phyloP scores from a whole-genome alignment of 306 rosid species.

The cucumber (Cucumis sativus) region DNA sequence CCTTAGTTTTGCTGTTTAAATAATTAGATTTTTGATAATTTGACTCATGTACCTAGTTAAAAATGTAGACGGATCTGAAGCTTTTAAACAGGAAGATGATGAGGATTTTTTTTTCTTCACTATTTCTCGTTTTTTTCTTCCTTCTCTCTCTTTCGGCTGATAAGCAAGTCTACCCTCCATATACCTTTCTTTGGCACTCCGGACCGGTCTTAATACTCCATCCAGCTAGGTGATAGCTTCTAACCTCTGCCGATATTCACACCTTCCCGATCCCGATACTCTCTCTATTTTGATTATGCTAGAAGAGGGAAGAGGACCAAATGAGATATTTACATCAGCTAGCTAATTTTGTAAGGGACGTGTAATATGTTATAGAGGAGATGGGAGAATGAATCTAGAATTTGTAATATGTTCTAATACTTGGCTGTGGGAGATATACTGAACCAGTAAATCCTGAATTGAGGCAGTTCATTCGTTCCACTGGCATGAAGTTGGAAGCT shows the following conservation, averaged over 20 bases:
- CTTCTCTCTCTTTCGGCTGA: background rate
- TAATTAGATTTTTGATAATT: background rate
- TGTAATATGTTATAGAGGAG: background rate
- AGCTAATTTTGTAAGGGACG: background rate
- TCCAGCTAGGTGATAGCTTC: no score
- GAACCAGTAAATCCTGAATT: conserved; percentile 63
- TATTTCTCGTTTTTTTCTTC: background rate
- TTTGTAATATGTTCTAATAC: conserved; percentile 18
- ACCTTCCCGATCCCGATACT: no score
- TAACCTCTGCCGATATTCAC: no score
- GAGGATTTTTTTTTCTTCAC: background rate
- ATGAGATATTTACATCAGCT: background rate
- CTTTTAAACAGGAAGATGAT: background rate
- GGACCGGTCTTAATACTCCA: no score
- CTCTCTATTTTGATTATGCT: background rate
- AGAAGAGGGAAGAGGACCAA: background rate
- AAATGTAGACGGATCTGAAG: background rate
- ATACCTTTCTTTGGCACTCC: no score
- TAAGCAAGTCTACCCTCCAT: background rate
- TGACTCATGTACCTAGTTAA: background rate
- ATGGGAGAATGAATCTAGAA: background rate
- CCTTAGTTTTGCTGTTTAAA: background rate
- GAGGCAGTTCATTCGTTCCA: conserved; percentile 41
- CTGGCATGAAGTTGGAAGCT: conserved; percentile 86
- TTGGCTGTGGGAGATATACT: conserved; percentile 78